phyloP scores from a whole-genome alignment of 2,329 filamentous ascomycete species.

The Neonectria faginata region DNA sequence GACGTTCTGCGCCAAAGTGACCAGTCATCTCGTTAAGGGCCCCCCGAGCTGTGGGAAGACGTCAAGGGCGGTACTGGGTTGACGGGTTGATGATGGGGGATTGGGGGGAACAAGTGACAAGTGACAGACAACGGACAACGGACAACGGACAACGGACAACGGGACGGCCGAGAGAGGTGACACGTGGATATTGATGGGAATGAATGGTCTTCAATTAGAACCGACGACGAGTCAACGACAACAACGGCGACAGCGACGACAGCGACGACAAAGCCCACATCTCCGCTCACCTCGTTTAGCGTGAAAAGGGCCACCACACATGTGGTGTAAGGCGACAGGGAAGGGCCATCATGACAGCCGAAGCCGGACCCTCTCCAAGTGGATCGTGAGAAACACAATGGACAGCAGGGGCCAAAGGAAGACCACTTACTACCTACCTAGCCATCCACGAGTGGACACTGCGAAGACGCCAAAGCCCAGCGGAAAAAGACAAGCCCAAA shows the following conservation, averaged over 20 bases:
- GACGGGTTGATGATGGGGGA: too few species aligned
- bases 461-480: constrained; percentile 6
- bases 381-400: constrained; percentile 17
- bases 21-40: constrained; percentile 37
- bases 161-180: background rate
- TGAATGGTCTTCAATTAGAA: constrained; percentile 30
- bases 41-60: constrained; percentile 5
- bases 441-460: constrained; percentile 6
- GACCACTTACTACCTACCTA: too few species aligned
- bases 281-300: constrained; percentile 27
- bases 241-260: constrained; percentile 1
- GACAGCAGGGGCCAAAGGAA: too few species aligned
- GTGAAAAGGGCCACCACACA: constrained; percentile 1
- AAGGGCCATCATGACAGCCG: constrained; percentile 31
- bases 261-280: background rate
- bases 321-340: background rate
- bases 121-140: constrained; percentile 13
- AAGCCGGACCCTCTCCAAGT: constrained; percentile 28
- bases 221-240: background rate
- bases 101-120: constrained; percentile 1
- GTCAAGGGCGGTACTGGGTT: background rate
- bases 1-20: constrained; percentile 32
- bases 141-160: too few species aligned
- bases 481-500: constrained; percentile 5
- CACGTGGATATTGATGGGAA: constrained; percentile 31